phyloP scores from a whole-genome alignment of 257 asterid species.

The Cinchona pubescens region DNA sequence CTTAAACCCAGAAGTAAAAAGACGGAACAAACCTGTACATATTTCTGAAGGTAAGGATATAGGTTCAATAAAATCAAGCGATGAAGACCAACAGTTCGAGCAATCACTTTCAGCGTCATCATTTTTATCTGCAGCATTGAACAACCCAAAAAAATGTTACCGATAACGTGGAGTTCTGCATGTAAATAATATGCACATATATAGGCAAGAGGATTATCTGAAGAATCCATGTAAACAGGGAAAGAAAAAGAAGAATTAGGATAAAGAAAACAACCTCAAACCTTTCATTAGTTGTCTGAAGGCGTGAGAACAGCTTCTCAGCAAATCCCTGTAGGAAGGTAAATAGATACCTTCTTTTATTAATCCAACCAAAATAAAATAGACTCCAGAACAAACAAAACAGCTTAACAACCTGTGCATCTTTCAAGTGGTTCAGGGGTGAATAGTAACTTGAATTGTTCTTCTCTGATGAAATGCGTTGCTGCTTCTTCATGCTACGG shows the following conservation, averaged over 20 bases:
- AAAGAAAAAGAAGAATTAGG: not conserved
- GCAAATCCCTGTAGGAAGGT: conserved; percentile 66
- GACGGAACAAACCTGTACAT: conserved; percentile 62
- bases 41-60: conserved; percentile 76
- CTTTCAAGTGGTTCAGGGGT: conserved; percentile 90
- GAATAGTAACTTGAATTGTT: conserved; percentile 56
- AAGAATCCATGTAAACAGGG: not conserved
- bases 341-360: not conserved
- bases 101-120: conserved; percentile 87
- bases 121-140: conserved; percentile 58
- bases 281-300: conserved; percentile 60
- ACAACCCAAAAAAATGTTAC: conserved; percentile 3
- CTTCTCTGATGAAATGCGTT: conserved; percentile 63
- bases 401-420: conserved; percentile 64
- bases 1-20: conserved; percentile 16
- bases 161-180: not conserved
- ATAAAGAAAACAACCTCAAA: conserved; percentile 61
- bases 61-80: conserved; percentile 67
- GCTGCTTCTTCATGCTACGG: conserved; percentile 96
- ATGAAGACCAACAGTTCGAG: conserved; percentile 86
- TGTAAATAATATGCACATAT: not conserved
- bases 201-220: not conserved
- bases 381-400: conserved; percentile 10
- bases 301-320: conserved; percentile 85
- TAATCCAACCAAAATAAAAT: conserved; percentile 9